Conservation (phyloP, 2,329 filamentous ascomycete species). For the Ramichloridium luteum region DNA sequence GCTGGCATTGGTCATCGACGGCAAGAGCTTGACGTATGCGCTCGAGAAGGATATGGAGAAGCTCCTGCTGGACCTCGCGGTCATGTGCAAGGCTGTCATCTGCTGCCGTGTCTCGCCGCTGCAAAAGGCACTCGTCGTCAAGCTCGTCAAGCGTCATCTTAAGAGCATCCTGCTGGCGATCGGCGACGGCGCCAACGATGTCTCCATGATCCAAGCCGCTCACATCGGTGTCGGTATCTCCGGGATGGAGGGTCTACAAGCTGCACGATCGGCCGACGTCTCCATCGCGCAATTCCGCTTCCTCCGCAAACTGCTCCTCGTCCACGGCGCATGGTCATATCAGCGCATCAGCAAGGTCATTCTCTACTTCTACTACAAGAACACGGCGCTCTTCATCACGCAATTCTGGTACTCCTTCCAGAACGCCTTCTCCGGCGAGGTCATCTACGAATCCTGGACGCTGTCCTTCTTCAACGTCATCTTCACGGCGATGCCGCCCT, state of each 20-base stretch:
- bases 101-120: conserved; percentile 92
- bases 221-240: conserved; percentile 97
- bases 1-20: conserved; percentile 86
- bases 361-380: conserved; percentile 98
- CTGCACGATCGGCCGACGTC: conserved; percentile 88
- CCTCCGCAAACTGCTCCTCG: conserved; percentile 81
- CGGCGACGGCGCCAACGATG: conserved; percentile 94
- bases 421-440: conserved; percentile 93
- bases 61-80: conserved; percentile 78
- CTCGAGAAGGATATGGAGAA: conserved; percentile 91
- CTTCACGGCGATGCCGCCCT: conserved; percentile 85
- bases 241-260: conserved; percentile 91
- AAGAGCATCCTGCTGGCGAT: conserved; percentile 89
- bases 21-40: conserved; percentile 85
- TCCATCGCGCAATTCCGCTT: conserved; percentile 93
- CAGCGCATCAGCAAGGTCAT: conserved; percentile 95
- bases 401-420: conserved; percentile 99
- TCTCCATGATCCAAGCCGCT: conserved; percentile 99
- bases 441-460: conserved; percentile 99
- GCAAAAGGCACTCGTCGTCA: conserved; percentile 94
- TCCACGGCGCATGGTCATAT: conserved; percentile 96
- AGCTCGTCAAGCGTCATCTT: conserved; percentile 90
- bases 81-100: conserved; percentile 97
- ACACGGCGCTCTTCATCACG: conserved; percentile 96
- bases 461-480: conserved; percentile 99